A percentile compares a stretch with the other conserved stretches of the same genome.
Evolutionary conservation across 495 filamentous ascomycete genomes (phyloP).

Genomic region (Trypethelium eluteriae): DNA sequence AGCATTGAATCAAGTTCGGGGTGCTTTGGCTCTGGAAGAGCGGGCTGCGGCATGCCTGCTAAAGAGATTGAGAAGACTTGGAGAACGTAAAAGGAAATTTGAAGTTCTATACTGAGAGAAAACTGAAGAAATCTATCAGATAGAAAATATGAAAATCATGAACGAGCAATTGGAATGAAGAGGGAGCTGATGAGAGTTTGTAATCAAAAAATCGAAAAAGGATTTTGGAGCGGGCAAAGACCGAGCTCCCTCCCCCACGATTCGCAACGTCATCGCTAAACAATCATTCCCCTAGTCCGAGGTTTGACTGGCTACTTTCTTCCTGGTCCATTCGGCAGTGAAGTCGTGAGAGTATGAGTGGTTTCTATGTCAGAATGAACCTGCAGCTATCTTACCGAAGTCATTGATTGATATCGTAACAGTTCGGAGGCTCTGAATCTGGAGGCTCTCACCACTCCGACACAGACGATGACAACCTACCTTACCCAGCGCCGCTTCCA

Average conservation of each 20-base stretch:
- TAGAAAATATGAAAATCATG: neutral
- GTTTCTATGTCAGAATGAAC: neutral
- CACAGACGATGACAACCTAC: constrained; percentile 55
- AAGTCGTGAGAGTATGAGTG: neutral
- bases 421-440: constrained; percentile 7
- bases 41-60: constrained; percentile 25
- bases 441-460: constrained; percentile 7
- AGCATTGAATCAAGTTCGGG: constrained; percentile 73
- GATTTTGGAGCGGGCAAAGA: neutral
- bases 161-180: neutral
- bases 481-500: constrained; percentile 74
- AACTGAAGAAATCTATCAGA: neutral
- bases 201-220: neutral
- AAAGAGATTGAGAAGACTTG: neutral
- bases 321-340: neutral
- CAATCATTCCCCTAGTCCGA: neutral
- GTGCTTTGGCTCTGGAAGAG: constrained; percentile 49
- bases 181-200: neutral
- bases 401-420: too few relatives aligned
- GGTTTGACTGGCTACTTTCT: neutral
- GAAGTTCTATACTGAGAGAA: neutral
- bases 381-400: too few relatives aligned
- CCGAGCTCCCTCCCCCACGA: neutral
- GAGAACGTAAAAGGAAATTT: neutral
- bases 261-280: neutral